phyloP scores from a whole-genome alignment of 2,329 filamentous ascomycete genomes.

The Fusarium palustre region DNA sequence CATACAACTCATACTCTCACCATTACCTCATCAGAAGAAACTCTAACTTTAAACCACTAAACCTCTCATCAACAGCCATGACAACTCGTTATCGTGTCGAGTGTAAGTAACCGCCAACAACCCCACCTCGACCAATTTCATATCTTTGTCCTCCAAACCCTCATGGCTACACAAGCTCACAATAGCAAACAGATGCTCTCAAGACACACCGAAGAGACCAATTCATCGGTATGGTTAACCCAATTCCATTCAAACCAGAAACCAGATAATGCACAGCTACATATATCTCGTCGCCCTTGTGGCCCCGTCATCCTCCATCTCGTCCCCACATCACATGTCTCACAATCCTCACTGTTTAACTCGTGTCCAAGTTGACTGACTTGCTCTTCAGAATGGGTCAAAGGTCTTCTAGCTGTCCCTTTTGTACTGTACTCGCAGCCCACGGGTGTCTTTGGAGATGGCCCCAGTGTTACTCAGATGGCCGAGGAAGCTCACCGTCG shows the following conservation, averaged over 20 bases:
- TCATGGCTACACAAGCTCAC: conserved; percentile 39
- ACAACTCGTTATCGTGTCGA: conserved; percentile 77
- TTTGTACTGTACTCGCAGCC: conserved; percentile 98
- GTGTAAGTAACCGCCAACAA: conserved; percentile 60
- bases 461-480: conserved; percentile 75
- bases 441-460: conserved; percentile 83
- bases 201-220: conserved; percentile 93
- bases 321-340: conserved; percentile 8
- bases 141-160: not conserved
- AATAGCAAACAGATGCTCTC: conserved; percentile 63
- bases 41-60: not conserved
- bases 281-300: not conserved
- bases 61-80: conserved; percentile 55
- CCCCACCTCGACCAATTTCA: conserved; percentile 2
- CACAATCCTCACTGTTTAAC: conserved; percentile 1
- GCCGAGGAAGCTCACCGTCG: conserved; percentile 84
- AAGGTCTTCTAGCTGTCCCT: conserved; percentile 90
- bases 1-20: not conserved
- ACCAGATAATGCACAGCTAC: not conserved
- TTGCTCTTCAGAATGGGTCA: conserved; percentile 87
- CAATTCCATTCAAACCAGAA: not conserved
- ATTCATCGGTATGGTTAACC: conserved; percentile 72
- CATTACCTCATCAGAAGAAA: not conserved
- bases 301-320: not conserved
- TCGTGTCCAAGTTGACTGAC: conserved; percentile 14